These are phyloP conservation scores for Amanita rubescens DNA, from an alignment of 768 basidiomycete genomes.

Conservation along the genomic window DNA sequence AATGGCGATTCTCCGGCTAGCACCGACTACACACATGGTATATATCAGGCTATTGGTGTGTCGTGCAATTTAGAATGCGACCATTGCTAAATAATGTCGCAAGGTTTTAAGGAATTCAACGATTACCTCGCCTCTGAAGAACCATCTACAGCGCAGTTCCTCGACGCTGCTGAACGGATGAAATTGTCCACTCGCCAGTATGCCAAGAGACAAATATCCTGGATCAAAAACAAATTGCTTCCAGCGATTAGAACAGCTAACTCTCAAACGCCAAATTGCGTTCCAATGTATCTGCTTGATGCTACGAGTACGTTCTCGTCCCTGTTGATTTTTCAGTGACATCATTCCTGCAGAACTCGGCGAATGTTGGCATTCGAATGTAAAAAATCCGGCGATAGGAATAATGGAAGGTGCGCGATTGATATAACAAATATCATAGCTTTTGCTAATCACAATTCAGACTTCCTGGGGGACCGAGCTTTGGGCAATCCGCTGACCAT, in stretches of 20 bases:
- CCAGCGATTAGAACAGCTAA: slow-evolving; percentile 58
- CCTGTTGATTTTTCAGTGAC: not conserved
- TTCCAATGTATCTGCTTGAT: slow-evolving; percentile 51
- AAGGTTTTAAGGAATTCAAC: slow-evolving; percentile 92
- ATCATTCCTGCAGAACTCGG: slow-evolving; percentile 34
- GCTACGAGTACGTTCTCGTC: slow-evolving; percentile 45
- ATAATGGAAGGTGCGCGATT: slow-evolving; percentile 39
- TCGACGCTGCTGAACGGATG: slow-evolving; percentile 64
- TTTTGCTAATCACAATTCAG: slow-evolving; percentile 25
- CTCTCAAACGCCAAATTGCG: slow-evolving; percentile 18
- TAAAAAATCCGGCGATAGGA: slow-evolving; percentile 40
- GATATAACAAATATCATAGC: not conserved
- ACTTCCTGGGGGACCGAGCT: slow-evolving; percentile 39
- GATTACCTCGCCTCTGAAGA: slow-evolving; percentile 45
- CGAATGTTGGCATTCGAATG: slow-evolving; percentile 51
- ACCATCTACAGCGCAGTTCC: slow-evolving; percentile 32
- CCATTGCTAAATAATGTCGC: slow-evolving; percentile 8
- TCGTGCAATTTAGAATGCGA: not conserved
- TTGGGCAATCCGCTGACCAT: slow-evolving; percentile 53
- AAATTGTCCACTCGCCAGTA: slow-evolving; percentile 87
- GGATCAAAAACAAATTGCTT: slow-evolving; percentile 87
- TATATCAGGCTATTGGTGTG: slow-evolving; percentile 91
- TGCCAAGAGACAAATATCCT: slow-evolving; percentile 84
- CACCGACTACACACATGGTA: slow-evolving; percentile 70
- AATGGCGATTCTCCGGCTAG: slow-evolving; percentile 4